Evolutionary conservation across 495 filamentous ascomycete genomes (phyloP).

Genomic region (Talaromyces stipitatus): DNA sequence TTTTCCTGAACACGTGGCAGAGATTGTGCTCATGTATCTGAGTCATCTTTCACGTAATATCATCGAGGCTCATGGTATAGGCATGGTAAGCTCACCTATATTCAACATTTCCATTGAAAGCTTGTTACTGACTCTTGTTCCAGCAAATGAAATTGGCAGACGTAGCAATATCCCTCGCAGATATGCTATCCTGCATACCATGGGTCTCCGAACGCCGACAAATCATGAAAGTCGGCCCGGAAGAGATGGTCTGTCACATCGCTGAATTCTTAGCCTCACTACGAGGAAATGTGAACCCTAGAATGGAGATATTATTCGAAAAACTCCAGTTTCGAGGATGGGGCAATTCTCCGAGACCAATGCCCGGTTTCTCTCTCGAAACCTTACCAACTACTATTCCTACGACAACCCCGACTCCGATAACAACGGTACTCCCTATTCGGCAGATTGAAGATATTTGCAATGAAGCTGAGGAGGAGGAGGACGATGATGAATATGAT

Average conservation of each 20-base stretch:
- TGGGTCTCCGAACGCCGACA: constrained; percentile 6
- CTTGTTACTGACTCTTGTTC: background rate
- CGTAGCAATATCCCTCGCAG: constrained; percentile 37
- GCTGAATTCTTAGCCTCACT: constrained; percentile 1
- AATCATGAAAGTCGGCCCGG: constrained; percentile 2
- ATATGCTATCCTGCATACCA: constrained; percentile 12
- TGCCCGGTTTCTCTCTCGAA: background rate
- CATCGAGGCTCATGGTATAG: constrained; percentile 29
- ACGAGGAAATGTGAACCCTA: constrained; percentile 5
- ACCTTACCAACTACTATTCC: background rate
- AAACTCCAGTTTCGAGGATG: background rate
- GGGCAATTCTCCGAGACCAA: background rate
- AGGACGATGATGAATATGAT: background rate
- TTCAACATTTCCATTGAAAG: background rate
- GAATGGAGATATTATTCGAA: constrained; percentile 7
- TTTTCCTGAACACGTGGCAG: constrained; percentile 34
- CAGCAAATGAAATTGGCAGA: constrained; percentile 39
- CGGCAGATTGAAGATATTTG: background rate
- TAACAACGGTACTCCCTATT: background rate
- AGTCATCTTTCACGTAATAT: constrained; percentile 11
- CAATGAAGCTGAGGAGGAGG: background rate
- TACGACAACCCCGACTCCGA: background rate
- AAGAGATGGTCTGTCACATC: constrained; percentile 2
- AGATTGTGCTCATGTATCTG: constrained; percentile 22
- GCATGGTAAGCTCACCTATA: constrained; percentile 19